These are phyloP conservation scores for Chalaropsis ovoidea DNA, from an alignment of 2,329 filamentous ascomycete species.

Conservation along the genomic window DNA sequence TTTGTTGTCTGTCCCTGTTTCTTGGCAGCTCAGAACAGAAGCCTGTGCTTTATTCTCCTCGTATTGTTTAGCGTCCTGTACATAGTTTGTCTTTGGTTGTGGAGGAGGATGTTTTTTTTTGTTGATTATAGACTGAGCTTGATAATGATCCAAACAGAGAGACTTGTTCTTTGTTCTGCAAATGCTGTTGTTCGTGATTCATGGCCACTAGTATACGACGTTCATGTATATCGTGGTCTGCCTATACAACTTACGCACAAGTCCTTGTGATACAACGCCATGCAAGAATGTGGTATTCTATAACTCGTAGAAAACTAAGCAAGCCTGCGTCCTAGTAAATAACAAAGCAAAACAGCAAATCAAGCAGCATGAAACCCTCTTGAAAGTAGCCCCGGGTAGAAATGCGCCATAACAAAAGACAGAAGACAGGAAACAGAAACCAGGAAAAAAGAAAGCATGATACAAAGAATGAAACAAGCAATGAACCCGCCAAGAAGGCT, in stretches of 20 bases:
- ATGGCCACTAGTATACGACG: background rate
- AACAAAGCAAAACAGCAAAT: background rate
- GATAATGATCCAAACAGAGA: background rate
- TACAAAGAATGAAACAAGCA: background rate
- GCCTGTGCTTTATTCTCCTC: no score
- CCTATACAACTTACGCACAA: background rate
- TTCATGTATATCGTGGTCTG: background rate
- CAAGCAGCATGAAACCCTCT: background rate
- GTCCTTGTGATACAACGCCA: background rate
- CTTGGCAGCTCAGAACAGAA: background rate
- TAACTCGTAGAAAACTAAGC: background rate
- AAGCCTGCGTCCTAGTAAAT: background rate
- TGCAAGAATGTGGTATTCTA: background rate
- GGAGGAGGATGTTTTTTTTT: background rate
- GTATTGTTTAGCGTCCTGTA: slow-evolving; percentile 9
- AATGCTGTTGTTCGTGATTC: background rate
- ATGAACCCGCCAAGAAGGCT: background rate
- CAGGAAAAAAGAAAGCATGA: background rate
- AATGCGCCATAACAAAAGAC: slow-evolving; percentile 2
- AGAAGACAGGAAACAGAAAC: background rate
- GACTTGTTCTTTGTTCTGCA: background rate
- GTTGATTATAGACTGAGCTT: slow-evolving; percentile 9
- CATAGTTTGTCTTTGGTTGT: background rate
- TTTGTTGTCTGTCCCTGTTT: background rate
- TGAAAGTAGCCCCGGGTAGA: background rate